These are phyloP conservation scores for Nidula microcarpa DNA, from an alignment of 768 basidiomycete species.

Conservation along the genomic window DNA sequence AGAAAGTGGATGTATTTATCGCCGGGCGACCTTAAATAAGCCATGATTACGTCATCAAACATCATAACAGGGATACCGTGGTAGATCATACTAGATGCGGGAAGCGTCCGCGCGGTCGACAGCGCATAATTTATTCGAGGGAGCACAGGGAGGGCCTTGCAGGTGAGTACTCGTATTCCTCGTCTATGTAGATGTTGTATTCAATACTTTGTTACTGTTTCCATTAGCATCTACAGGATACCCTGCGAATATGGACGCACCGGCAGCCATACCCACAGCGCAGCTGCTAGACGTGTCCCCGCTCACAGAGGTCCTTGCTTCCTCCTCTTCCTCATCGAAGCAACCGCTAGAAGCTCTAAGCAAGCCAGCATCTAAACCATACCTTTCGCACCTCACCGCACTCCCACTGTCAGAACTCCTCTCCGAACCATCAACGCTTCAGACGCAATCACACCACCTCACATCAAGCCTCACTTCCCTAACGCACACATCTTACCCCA, in stretches of 20 bases:
- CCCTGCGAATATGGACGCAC: constrained; percentile 5
- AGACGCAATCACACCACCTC: constrained; percentile 82
- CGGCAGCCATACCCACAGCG: constrained; percentile 13
- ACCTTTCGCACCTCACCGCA: constrained; percentile 63
- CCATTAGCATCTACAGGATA: background rate
- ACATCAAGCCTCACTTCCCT: constrained; percentile 87
- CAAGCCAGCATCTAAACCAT: constrained; percentile 36
- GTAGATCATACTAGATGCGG: no score
- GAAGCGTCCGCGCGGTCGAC: no score
- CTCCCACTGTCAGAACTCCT: constrained; percentile 68
- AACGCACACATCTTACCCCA: constrained; percentile 88
- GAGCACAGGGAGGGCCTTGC: no score
- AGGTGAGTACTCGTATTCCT: no score
- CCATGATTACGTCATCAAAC: no score
- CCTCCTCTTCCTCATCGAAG: constrained; percentile 20
- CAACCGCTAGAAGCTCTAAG: constrained; percentile 17
- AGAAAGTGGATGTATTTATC: no score
- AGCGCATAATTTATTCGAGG: no score
- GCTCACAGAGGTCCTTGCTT: constrained; percentile 24
- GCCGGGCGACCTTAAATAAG: no score
- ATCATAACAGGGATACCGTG: no score
- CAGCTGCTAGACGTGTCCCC: constrained; percentile 24
- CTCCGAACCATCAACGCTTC: constrained; percentile 69
- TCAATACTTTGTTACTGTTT: no score
- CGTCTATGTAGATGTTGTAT: no score